A percentile compares a stretch with the other conserved stretches of the same genome.
phyloP scores from a whole-genome alignment of 768 basidiomycete genomes.

The Psilocybe azurescens region DNA sequence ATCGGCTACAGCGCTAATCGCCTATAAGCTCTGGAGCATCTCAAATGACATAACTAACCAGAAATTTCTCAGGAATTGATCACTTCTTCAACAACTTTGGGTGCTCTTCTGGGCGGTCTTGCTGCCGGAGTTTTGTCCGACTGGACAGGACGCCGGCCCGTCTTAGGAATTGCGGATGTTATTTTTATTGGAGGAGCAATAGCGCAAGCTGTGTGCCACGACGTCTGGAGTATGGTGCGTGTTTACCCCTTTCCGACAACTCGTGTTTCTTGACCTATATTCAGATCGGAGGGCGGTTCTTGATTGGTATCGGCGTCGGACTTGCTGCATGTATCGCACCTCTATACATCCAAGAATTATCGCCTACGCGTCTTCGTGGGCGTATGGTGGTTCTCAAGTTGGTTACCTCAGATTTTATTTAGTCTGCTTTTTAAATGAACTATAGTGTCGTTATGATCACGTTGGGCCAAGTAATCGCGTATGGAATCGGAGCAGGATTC shows the following conservation, averaged over 20 bases:
- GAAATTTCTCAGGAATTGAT: constrained; percentile 65
- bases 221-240: constrained; percentile 72
- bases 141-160: constrained; percentile 67
- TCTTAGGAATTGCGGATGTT: constrained; percentile 69
- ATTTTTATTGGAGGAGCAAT: constrained; percentile 80
- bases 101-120: constrained; percentile 78
- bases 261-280: background rate
- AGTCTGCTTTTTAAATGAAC: background rate
- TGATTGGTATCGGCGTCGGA: constrained; percentile 78
- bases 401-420: constrained; percentile 9
- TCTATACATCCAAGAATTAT: constrained; percentile 84
- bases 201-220: constrained; percentile 70
- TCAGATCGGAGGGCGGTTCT: constrained; percentile 73
- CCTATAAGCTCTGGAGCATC: background rate
- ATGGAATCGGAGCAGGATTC: constrained; percentile 74
- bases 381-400: constrained; percentile 80
- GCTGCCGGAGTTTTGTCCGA: constrained; percentile 73
- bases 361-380: constrained; percentile 75
- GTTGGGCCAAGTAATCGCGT: constrained; percentile 79
- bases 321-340: constrained; percentile 81
- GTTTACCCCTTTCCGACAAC: background rate
- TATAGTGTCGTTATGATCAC: constrained; percentile 79
- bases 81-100: constrained; percentile 79
- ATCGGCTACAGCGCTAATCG: background rate
- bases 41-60: background rate